phyloP scores from a whole-genome alignment of 1,284 basidiomycete species.

The Ganoderma boninense region DNA sequence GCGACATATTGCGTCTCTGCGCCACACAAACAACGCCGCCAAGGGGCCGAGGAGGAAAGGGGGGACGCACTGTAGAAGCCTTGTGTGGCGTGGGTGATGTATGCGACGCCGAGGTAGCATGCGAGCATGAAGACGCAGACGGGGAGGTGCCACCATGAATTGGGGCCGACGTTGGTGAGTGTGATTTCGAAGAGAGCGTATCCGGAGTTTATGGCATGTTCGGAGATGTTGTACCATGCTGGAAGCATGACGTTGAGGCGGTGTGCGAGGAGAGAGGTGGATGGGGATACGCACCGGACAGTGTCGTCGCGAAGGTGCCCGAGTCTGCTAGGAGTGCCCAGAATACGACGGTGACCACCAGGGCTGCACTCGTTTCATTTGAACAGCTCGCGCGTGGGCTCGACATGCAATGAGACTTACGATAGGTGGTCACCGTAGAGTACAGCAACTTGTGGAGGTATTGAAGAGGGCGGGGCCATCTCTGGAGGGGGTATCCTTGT shows the following conservation, averaged over 20 bases:
- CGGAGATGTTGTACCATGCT: slow-evolving; percentile 69
- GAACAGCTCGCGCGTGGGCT: neutral
- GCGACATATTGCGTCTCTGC: neutral
- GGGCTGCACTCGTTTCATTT: slow-evolving; percentile 48
- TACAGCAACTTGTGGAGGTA: slow-evolving; percentile 63
- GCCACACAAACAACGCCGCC: neutral
- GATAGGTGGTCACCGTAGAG: slow-evolving; percentile 63
- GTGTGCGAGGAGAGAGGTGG: neutral
- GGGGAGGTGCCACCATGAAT: slow-evolving; percentile 61
- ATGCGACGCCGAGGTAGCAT: slow-evolving; percentile 70
- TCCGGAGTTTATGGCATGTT: slow-evolving; percentile 67
- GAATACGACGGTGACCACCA: slow-evolving; percentile 73
- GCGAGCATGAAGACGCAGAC: slow-evolving; percentile 58
- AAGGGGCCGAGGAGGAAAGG: neutral
- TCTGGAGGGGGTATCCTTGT: slow-evolving; percentile 61
- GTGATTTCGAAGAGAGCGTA: slow-evolving; percentile 68
- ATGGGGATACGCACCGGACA: slow-evolving; percentile 43
- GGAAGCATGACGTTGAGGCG: slow-evolving; percentile 14
- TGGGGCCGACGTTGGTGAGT: slow-evolving; percentile 58
- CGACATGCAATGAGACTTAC: slow-evolving; percentile 50
- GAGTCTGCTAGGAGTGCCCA: slow-evolving; percentile 65
- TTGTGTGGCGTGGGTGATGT: slow-evolving; percentile 65
- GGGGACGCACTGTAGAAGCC: slow-evolving; percentile 66
- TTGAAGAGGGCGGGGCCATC: slow-evolving; percentile 65
- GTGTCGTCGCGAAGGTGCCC: slow-evolving; percentile 50